Conservation (phyloP, 768 basidiomycete genomes). For the Leccinum boreale region DNA sequence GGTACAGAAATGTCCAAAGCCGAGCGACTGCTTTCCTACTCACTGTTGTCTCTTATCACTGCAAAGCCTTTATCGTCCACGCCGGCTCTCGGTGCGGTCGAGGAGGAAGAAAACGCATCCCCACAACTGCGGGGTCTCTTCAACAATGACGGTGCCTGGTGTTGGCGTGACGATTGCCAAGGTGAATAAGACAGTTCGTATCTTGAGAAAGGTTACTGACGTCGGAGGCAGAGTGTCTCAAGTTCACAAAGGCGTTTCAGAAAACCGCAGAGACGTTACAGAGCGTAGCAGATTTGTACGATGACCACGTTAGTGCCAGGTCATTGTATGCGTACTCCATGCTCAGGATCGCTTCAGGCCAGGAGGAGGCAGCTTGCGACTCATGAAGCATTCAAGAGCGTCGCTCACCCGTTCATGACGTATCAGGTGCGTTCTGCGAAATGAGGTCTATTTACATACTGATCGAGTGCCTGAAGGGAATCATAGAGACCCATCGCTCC, state of each 20-base stretch:
- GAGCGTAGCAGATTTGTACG: constrained; percentile 73
- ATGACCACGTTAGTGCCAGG: constrained; percentile 60
- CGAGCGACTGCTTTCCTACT: constrained; percentile 70
- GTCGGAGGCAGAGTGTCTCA: constrained; percentile 53
- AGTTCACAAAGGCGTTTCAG: constrained; percentile 74
- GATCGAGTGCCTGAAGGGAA: constrained; percentile 40
- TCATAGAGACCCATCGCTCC: constrained; percentile 72
- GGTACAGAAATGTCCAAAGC: constrained; percentile 74
- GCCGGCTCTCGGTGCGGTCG: constrained; percentile 44
- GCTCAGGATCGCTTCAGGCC: constrained; percentile 45
- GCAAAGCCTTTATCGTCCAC: constrained; percentile 56
- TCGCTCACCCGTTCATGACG: constrained; percentile 69
- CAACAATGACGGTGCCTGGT: constrained; percentile 79
- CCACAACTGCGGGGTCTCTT: constrained; percentile 51
- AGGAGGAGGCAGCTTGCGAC: constrained; percentile 67
- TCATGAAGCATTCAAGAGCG: constrained; percentile 71
- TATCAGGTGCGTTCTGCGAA: constrained; percentile 51
- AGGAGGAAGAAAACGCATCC: constrained; percentile 42
- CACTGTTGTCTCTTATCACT: constrained; percentile 71
- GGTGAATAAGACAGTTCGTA: neutral
- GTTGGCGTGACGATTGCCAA: constrained; percentile 77
- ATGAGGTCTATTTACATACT: neutral
- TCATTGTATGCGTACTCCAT: neutral
- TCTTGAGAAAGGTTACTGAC: neutral
- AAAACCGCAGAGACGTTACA: constrained; percentile 71